Evolutionary conservation across 257 asterid genomes (phyloP).

Genomic region (Orobanche coerulescens): DNA sequence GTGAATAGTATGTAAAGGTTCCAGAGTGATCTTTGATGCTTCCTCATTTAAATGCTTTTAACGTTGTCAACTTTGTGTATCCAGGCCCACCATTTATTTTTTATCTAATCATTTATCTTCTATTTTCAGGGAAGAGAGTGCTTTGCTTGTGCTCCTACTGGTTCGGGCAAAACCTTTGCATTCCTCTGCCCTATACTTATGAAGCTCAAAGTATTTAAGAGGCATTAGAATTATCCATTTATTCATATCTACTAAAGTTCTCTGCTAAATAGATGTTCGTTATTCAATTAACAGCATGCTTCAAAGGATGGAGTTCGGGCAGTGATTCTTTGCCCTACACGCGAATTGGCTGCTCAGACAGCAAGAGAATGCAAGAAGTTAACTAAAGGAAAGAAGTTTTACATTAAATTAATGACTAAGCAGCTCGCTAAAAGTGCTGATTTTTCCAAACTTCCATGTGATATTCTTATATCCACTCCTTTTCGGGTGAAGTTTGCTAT

Average conservation of each 20-base stretch:
- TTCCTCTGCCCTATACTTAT: constrained; percentile 67
- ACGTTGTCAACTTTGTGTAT: neutral
- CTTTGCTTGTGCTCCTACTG: constrained; percentile 86
- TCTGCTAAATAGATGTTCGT: constrained; percentile 22
- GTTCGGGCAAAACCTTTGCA: constrained; percentile 83
- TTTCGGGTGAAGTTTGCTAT: constrained; percentile 54
- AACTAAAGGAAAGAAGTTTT: constrained; percentile 70
- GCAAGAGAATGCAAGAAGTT: constrained; percentile 87
- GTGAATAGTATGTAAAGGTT: neutral
- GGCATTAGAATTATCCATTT: neutral
- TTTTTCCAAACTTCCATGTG: constrained; percentile 78
- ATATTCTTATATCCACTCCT: constrained; percentile 84
- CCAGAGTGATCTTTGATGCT: neutral
- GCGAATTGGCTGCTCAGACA: constrained; percentile 97
- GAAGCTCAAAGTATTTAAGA: constrained; percentile 53
- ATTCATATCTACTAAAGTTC: neutral
- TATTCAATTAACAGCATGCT: constrained; percentile 37
- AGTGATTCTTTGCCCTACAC: constrained; percentile 88
- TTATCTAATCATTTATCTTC: neutral
- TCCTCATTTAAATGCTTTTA: constrained; percentile 1
- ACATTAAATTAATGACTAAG: constrained; percentile 81
- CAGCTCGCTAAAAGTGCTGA: constrained; percentile 72
- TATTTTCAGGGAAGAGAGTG: constrained; percentile 70
- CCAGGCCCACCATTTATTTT: neutral
- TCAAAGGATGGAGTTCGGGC: constrained; percentile 69